Base-by-base conservation (phyloP, 1,284 basidiomycete genomes). In the Sphagnurus paluster region DNA sequence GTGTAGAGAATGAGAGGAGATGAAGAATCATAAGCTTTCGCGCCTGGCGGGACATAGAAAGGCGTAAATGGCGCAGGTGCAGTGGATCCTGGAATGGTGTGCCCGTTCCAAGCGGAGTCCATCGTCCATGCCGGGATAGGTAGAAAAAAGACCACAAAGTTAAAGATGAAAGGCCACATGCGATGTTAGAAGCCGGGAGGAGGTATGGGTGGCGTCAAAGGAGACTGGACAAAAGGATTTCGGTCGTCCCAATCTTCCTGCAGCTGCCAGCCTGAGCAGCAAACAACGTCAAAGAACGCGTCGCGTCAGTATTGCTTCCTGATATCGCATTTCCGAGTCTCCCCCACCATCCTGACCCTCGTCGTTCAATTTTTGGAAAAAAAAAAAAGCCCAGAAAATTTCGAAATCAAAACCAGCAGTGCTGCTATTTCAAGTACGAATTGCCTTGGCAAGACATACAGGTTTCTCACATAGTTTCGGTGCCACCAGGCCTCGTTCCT, bases 1-100 rank as follows among this genome's bases (percentile, higher is more conserved):
- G 72, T 73, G 57, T 83, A 87, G 28, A 72, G 72, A 16, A 89
- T 62, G 21, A 85, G 60, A 24, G 79, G 79, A 23, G 83, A 86
- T 24, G 72, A 69, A 4, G 85, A 87, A 60, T 83, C 80, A 48
- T 86, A 84, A 55, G 76, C 71, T 69, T 79, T 82, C 4, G 84
- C 74, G 28, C 87, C 86, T n/a, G 77, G 76, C 46, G 84, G 80
- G 58, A 85, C 80, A 56, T 82, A 87, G 68, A 80, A 89, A 0
- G 84, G 82, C 5, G 72, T 72, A 64, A 88, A 87, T 3, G 60
- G 48, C 1, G 67, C 58, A 11, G 69, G 69, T 33, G 58, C 66
- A 11, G 63, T 70, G n/a, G 82, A 75, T 16, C 69, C 77, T n/a
- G 74, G 71, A 3, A 74, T 68, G 1, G 72, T 74, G 54, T 77